Evolutionary conservation across 805 yeast genomes (phyloP), one percentile per base, ranked within the genome.

Genomic region (Saccharomycopsis schoenii): DNA sequence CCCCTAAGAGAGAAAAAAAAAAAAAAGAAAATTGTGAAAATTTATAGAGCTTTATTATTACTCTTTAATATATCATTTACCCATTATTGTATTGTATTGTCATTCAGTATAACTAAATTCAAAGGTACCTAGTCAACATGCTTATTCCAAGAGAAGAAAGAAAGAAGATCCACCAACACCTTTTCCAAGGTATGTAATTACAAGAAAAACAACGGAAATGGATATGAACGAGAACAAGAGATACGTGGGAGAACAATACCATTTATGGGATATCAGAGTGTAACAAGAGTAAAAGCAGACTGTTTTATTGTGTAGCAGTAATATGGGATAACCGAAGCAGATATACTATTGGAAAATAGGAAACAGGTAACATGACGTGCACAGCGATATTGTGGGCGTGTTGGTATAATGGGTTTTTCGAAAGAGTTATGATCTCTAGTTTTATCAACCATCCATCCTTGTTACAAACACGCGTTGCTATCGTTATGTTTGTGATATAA

Each of bases 61-160:
- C 21, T 19, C 24, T 42, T 3, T 29, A 29, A 4, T 29, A 29
- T 29, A 29, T 29, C 14, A 40, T 2, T 40, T 5, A 40, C 43
- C 11, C 6, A 17, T 17, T 19, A 17, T n/a, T n/a, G 50, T 15
- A 8, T 9, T 10, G 4, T 21, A 19, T 47, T 47, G 34, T 19
- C n/a, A 21, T 19, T 21, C 52, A 47, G 52, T 47, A 47, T 15
- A 47, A 47, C 5, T 11, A 21, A 47, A 47, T 47, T 24, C 34
- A 24, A 47, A 19, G 52, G 52, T 47, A 47, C 19, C 34, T 14
- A 21, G 34, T 47, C 6, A 84, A 72, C 76, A 94, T 94, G 99
- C 86, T 94, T 84, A 94, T 94, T 86, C 98, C 99, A 83, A 94
- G 89, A 84, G 96, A 90, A 82, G 99, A 94, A 81, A 92, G 99